Percentiles rank a stretch among this genome's conserved stretches.
Conservation (phyloP, 78 protist species). For the Guillardia theta region DNA sequence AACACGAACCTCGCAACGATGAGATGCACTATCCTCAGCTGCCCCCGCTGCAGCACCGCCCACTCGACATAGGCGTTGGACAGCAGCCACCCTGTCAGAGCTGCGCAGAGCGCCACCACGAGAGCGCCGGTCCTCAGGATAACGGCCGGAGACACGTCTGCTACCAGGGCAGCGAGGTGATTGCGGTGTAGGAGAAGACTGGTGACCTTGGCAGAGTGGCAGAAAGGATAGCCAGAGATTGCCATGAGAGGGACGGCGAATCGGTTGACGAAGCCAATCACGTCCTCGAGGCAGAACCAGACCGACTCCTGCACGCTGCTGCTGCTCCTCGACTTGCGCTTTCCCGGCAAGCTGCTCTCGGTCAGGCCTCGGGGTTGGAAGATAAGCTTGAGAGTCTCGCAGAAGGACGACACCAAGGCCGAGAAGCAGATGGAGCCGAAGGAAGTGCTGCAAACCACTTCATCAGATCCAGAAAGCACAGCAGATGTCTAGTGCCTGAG, state of each 20-base stretch:
- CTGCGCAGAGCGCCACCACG: background rate
- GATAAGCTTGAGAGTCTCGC: background rate
- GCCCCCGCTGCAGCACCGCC: background rate
- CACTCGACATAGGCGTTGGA: background rate
- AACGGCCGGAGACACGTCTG: background rate
- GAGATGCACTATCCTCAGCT: background rate
- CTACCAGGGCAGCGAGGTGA: background rate
- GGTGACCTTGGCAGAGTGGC: slow-evolving; percentile 1
- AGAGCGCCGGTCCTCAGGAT: background rate
- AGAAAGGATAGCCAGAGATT: background rate
- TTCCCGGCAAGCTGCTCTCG: background rate
- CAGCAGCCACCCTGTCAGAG: background rate
- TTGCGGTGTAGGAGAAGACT: background rate
- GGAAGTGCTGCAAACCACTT: too few species aligned
- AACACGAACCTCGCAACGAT: background rate
- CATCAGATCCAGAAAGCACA: too few species aligned
- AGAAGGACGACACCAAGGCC: background rate
- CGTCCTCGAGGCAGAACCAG: background rate
- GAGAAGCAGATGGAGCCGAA: slow-evolving; percentile 18
- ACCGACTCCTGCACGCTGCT: background rate
- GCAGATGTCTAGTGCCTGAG: too few species aligned
- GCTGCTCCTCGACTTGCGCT: background rate
- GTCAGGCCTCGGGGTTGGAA: background rate
- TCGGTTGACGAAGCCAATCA: background rate
- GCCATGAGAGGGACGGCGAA: background rate